Evolutionary conservation across 1,284 basidiomycete genomes (phyloP).

Genomic region (Sutorius eximius): DNA sequence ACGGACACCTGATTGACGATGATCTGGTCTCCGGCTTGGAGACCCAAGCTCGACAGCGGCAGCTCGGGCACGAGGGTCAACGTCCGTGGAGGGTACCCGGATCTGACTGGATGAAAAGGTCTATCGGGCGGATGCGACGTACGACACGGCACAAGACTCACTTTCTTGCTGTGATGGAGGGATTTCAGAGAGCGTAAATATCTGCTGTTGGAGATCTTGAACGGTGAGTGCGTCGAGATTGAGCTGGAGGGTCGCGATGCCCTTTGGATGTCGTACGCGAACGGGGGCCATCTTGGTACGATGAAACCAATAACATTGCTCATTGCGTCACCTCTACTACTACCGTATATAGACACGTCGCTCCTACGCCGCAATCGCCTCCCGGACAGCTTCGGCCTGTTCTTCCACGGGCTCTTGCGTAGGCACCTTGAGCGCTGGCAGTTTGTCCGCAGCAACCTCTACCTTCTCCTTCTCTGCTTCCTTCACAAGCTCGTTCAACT

Average conservation of each 20-base stretch:
- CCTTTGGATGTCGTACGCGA: slow-evolving; percentile 78
- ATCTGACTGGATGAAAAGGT: slow-evolving; percentile 59
- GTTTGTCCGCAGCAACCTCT: slow-evolving; percentile 22
- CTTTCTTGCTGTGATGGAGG: slow-evolving; percentile 74
- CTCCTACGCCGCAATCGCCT: slow-evolving; percentile 11
- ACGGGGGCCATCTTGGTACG: slow-evolving; percentile 54
- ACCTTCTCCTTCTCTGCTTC: slow-evolving; percentile 46
- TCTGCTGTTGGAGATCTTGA: slow-evolving; percentile 70
- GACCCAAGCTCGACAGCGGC: slow-evolving; percentile 71
- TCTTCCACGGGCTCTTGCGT: slow-evolving; percentile 7
- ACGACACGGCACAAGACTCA: slow-evolving; percentile 41
- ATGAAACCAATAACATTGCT: not conserved
- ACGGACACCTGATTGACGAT: slow-evolving; percentile 61
- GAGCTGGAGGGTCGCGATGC: slow-evolving; percentile 75
- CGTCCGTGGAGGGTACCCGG: slow-evolving; percentile 78
- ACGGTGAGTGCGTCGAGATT: slow-evolving; percentile 65
- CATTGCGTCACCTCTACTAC: slow-evolving; percentile 15
- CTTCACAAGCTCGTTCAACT: slow-evolving; percentile 51
- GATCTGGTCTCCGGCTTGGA: slow-evolving; percentile 78
- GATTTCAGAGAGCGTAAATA: slow-evolving; percentile 67
- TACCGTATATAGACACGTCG: slow-evolving; percentile 8
- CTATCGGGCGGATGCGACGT: not conserved
- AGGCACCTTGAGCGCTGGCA: slow-evolving; percentile 24
- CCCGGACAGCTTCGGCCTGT: not conserved
- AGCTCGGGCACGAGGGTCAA: slow-evolving; percentile 72